Evolutionary conservation across 345 rosid genomes (phyloP), one percentile per base, ranked within the genome.

Genomic region (Moringa oleifera): DNA sequence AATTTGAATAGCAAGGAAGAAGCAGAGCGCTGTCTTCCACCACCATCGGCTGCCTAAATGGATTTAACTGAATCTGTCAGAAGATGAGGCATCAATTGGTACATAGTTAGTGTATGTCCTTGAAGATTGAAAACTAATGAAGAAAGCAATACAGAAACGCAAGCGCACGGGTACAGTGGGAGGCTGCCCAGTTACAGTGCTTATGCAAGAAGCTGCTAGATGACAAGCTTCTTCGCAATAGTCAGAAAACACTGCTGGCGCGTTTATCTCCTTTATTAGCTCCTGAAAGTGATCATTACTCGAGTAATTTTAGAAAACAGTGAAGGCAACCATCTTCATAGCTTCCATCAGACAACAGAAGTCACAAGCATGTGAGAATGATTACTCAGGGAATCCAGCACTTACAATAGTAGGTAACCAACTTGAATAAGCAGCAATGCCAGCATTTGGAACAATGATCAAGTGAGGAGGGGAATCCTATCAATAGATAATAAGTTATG

Each of bases 171-270:
- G 91, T 78, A 81, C 22, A 47, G 75, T 59, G 25, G 77, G 80
- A 68, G 92, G 74, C 72, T 59, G 36, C 63, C 92, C 78, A 25
- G 85, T 80, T 46, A 76, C 62, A 49, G 75, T 65, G 73, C 22
- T 75, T 51, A 88, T 82, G 81, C 93, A 83, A 72, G 67, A 51
- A 58, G 83, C 83, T 20, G 93, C 96, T 46, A 94, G 81, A 76
- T 85, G 84, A 74, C 96, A 90, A 60, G 99, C 99, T 80, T 94
- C 97, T 81, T 94, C 97, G 64, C 99, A 94, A 69, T 94, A 94
- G 75, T 94, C 97, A 25, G 95, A 70, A 73, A 90, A 88, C 49
- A 94, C 74, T 0, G 95, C 93, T 3, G 87, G 95, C 53, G 82
- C 84, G 66, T 81, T 80, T 25, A 80, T 75, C 78, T 80, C 71